Evolutionary conservation across 1,139 yeast genomes (phyloP).

Genomic region (Pichia sp.): DNA sequence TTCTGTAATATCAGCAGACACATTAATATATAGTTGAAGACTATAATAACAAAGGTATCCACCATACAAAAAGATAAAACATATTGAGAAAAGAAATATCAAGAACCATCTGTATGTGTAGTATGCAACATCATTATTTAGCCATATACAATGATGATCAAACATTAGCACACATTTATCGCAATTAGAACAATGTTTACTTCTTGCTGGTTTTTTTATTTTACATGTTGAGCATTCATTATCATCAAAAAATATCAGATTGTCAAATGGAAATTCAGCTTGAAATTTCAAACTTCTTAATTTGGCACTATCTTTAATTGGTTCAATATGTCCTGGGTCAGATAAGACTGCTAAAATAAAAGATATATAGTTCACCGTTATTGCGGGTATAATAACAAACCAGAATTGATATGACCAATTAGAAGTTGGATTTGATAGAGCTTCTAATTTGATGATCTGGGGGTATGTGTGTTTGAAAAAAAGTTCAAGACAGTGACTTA

Average conservation of each 20-base stretch:
- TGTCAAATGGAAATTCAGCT: constrained; percentile 37
- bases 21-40: constrained; percentile 17
- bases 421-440: neutral
- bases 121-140: constrained; percentile 83
- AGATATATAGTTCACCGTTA: constrained; percentile 33
- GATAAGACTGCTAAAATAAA: constrained; percentile 44
- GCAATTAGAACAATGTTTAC: constrained; percentile 83
- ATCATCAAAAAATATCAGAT: constrained; percentile 49
- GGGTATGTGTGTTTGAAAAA: constrained; percentile 40
- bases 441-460: constrained; percentile 11
- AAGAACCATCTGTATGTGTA: constrained; percentile 70
- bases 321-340: constrained; percentile 48
- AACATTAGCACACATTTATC: constrained; percentile 56
- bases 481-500: constrained; percentile 41
- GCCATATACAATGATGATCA: constrained; percentile 96
- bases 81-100: constrained; percentile 51
- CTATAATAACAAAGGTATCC: constrained; percentile 37
- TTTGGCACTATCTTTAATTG: neutral
- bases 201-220: constrained; percentile 72
- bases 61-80: constrained; percentile 58
- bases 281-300: constrained; percentile 31
- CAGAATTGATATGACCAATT: constrained; percentile 15
- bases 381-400: constrained; percentile 32
- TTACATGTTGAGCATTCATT: constrained; percentile 45
- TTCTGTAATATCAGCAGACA: constrained; percentile 9